These are phyloP conservation scores for Poa annua DNA, from an alignment of 176 grass and related monocot genomes.

Conservation along the genomic window DNA sequence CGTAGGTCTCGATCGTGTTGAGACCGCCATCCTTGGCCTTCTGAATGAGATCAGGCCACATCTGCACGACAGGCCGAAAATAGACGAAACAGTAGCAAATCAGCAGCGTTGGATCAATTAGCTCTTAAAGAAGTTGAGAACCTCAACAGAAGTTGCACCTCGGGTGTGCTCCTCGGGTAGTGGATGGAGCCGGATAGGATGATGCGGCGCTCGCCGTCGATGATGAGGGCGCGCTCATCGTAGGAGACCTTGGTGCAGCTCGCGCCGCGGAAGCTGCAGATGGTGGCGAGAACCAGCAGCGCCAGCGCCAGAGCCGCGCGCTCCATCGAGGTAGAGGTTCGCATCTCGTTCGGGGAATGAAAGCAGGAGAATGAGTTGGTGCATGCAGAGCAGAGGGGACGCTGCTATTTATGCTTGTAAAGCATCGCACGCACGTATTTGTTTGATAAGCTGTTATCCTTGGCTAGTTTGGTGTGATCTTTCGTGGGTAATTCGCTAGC, in stretches of 20 bases:
- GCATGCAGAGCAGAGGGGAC: neutral
- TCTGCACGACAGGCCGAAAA: conserved; percentile 31
- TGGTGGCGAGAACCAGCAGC: neutral
- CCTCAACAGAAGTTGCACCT: conserved; percentile 1
- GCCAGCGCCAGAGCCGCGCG: neutral
- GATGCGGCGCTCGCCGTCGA: conserved; percentile 51
- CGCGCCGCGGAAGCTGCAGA: neutral
- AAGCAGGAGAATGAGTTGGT: neutral
- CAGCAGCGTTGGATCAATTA: neutral
- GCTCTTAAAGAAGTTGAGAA: neutral
- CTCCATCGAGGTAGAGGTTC: neutral
- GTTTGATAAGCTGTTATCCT: too few relatives aligned
- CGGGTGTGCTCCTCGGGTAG: conserved; percentile 55
- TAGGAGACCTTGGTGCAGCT: conserved; percentile 23
- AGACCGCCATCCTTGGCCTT: conserved; percentile 68
- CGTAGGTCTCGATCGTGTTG: conserved; percentile 64
- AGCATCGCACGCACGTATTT: neutral
- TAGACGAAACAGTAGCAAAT: neutral
- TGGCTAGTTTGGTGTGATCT: too few relatives aligned
- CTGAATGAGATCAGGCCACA: conserved; percentile 66
- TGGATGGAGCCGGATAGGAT: conserved; percentile 52
- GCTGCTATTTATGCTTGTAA: conserved; percentile 4
- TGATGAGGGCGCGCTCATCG: conserved; percentile 25
- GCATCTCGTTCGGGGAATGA: neutral
- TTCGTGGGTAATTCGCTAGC: too few relatives aligned